A percentile compares a stretch with the other conserved stretches of the same genome.
phyloP scores from a whole-genome alignment of 176 grass and related monocot species.

The bread wheat (Triticum aestivum) region IWGSC_CS_RefSeq_v2.1 NC_057797.1:686556798-686557297 shows the following conservation, averaged over 20 bases:
- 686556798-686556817: no score
- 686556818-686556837: no score
- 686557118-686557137: neutral
- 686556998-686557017: neutral
- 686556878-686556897: no score
- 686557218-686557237: neutral
- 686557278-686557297: constrained; percentile 13
- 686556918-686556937: no score
- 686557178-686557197: neutral
- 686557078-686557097: neutral
- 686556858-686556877: no score
- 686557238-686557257: neutral
- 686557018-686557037: neutral
- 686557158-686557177: neutral
- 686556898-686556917: no score
- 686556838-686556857: no score
- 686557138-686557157: neutral
- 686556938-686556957: no score
- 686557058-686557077: neutral
- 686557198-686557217: neutral
- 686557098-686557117: neutral
- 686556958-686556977: neutral
- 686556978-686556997: neutral
- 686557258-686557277: constrained; percentile 1
- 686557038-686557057: neutral